phyloP scores from a whole-genome alignment of 495 filamentous ascomycete species.

The Podospora pseudoanserina region DNA sequence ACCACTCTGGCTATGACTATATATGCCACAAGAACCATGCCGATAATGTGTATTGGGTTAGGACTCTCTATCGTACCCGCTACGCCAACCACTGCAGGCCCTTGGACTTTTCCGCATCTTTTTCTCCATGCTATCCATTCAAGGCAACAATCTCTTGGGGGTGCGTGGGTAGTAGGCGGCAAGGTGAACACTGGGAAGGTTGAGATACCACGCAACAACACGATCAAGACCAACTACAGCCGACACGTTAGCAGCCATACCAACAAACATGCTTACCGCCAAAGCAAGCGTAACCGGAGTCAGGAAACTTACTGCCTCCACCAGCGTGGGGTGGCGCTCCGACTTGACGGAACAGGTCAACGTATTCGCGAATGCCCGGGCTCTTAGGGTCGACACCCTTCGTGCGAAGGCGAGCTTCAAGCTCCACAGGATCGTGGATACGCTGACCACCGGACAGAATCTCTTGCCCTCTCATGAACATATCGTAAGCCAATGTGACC shows the following conservation, averaged over 20 bases:
- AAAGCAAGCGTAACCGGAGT: not conserved
- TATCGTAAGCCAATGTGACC: constrained; percentile 61
- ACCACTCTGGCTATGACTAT: not conserved
- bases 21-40: not conserved
- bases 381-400: constrained; percentile 70
- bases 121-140: constrained; percentile 11
- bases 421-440: constrained; percentile 65
- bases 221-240: constrained; percentile 81
- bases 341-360: constrained; percentile 63
- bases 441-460: constrained; percentile 75
- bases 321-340: constrained; percentile 69
- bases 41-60: not conserved
- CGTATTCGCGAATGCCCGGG: constrained; percentile 76
- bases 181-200: constrained; percentile 75
- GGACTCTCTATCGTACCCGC: not conserved
- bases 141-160: constrained; percentile 76
- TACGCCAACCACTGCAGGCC: not conserved
- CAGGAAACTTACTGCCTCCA: constrained; percentile 61
- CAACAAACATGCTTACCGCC: constrained; percentile 76
- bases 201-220: constrained; percentile 84
- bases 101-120: not conserved
- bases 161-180: constrained; percentile 78
- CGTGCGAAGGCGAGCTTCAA: constrained; percentile 61
- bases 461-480: constrained; percentile 85
- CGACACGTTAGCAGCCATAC: constrained; percentile 67